Conservation (phyloP, 805 yeast species). For the Metschnikowia kofuensis region DNA sequence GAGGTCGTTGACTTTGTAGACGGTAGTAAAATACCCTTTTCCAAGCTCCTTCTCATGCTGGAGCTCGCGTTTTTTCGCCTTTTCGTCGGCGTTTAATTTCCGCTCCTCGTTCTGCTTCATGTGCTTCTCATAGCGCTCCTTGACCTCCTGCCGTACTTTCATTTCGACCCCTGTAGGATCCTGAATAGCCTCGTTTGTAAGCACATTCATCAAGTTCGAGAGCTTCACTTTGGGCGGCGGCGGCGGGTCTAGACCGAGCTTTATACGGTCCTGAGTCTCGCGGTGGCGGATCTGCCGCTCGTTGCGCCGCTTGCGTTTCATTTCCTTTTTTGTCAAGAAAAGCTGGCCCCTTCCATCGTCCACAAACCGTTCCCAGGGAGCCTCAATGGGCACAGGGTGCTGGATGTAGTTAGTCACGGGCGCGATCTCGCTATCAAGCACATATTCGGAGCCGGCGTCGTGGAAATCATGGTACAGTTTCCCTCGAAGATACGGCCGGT, state of each 20-base stretch:
- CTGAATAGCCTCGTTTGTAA: constrained; percentile 78
- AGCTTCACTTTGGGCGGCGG: constrained; percentile 88
- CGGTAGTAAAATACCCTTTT: constrained; percentile 54
- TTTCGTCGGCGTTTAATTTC: constrained; percentile 56
- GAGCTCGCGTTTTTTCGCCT: constrained; percentile 44
- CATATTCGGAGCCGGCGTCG: constrained; percentile 20
- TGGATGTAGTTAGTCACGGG: constrained; percentile 72
- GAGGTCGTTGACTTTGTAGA: constrained; percentile 54
- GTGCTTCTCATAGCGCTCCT: constrained; percentile 58
- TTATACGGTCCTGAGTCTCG: constrained; percentile 73
- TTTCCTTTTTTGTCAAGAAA: constrained; percentile 72
- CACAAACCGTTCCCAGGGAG: constrained; percentile 53
- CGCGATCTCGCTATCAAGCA: constrained; percentile 36
- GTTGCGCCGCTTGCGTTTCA: constrained; percentile 68
- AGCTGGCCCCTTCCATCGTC: constrained; percentile 36
- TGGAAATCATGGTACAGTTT: constrained; percentile 35
- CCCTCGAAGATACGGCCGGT: constrained; percentile 49
- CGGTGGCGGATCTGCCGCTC: constrained; percentile 60
- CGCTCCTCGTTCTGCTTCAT: constrained; percentile 58
- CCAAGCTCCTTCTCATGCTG: constrained; percentile 48
- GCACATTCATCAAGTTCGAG: constrained; percentile 79
- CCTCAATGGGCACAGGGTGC: constrained; percentile 69
- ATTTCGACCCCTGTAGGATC: constrained; percentile 89
- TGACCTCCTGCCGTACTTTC: constrained; percentile 66
- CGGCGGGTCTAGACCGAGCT: constrained; percentile 79